phyloP scores from a whole-genome alignment of 352 stramenopile species.

The Plasmopara muralis region DNA sequence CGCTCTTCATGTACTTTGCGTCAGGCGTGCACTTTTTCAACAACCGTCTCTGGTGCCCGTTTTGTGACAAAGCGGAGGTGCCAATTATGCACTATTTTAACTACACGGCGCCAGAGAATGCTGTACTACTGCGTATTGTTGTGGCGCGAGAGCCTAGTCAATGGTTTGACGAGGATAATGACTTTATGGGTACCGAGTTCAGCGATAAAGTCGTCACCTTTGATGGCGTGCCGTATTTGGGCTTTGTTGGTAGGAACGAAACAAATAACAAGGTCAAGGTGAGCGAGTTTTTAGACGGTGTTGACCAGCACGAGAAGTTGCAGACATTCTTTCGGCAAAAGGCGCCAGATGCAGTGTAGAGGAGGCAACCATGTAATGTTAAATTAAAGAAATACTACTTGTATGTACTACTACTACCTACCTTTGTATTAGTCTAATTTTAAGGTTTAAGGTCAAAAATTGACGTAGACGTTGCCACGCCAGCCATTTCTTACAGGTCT shows the following conservation, averaged over 20 bases:
- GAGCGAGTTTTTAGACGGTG: slow-evolving; percentile 41
- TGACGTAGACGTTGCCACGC: neutral
- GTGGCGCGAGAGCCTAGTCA: slow-evolving; percentile 49
- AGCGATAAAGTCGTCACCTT: slow-evolving; percentile 46
- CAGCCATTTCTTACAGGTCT: slow-evolving; percentile 23
- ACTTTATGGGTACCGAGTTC: slow-evolving; percentile 58
- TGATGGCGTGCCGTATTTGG: slow-evolving; percentile 62
- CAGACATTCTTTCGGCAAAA: slow-evolving; percentile 37
- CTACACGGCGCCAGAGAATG: slow-evolving; percentile 45
- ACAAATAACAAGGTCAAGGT: slow-evolving; percentile 33
- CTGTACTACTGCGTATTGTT: slow-evolving; percentile 49
- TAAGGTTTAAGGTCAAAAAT: no score
- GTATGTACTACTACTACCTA: neutral
- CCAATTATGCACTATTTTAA: slow-evolving; percentile 75
- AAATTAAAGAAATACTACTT: no score
- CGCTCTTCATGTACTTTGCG: slow-evolving; percentile 71
- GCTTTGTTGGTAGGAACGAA: slow-evolving; percentile 38
- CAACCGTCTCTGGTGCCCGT: slow-evolving; percentile 74
- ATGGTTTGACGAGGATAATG: slow-evolving; percentile 75
- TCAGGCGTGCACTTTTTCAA: slow-evolving; percentile 71
- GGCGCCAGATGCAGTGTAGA: neutral
- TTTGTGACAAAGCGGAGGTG: slow-evolving; percentile 70
- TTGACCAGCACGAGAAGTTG: slow-evolving; percentile 34
- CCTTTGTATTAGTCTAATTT: no score
- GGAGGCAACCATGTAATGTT: no score